A percentile compares a stretch with the other conserved stretches of the same genome.
These are phyloP conservation scores for Aureobasidium sp. DNA, from an alignment of 2,329 filamentous ascomycete genomes.

Conservation along the genomic window DNA sequence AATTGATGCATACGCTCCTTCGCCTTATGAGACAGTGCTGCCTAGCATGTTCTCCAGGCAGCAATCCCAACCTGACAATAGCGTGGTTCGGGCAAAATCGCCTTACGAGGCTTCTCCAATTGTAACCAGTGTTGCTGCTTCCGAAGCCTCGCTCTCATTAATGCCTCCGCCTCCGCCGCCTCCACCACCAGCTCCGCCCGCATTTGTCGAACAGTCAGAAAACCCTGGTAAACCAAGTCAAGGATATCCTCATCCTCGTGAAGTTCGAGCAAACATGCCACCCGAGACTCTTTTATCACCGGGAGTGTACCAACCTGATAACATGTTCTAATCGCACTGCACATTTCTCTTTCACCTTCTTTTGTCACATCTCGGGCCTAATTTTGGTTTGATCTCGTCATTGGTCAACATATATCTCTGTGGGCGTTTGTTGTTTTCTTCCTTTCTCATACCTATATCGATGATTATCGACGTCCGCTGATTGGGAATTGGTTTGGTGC, in stretches of 20 bases:
- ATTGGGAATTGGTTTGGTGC: neutral
- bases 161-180: constrained; percentile 16
- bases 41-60: constrained; percentile 18
- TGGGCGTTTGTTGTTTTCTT: neutral
- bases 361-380: neutral
- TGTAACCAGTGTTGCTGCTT: constrained; percentile 16
- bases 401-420: neutral
- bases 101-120: neutral
- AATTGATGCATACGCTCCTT: constrained; percentile 21
- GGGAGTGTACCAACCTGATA: constrained; percentile 28
- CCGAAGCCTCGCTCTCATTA: constrained; percentile 19
- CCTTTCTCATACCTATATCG: neutral
- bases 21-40: constrained; percentile 38
- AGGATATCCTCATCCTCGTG: constrained; percentile 18
- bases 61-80: neutral
- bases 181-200: constrained; percentile 3
- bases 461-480: neutral
- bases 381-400: neutral
- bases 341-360: neutral
- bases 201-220: constrained; percentile 16
- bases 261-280: constrained; percentile 38
- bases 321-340: neutral
- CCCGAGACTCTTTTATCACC: constrained; percentile 34
- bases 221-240: constrained; percentile 29
- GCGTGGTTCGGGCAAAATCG: neutral